These are phyloP conservation scores for Rhizophagus prolifer DNA, from an alignment of 192 early-diverging fungal genomes.

Conservation along the genomic window DNA sequence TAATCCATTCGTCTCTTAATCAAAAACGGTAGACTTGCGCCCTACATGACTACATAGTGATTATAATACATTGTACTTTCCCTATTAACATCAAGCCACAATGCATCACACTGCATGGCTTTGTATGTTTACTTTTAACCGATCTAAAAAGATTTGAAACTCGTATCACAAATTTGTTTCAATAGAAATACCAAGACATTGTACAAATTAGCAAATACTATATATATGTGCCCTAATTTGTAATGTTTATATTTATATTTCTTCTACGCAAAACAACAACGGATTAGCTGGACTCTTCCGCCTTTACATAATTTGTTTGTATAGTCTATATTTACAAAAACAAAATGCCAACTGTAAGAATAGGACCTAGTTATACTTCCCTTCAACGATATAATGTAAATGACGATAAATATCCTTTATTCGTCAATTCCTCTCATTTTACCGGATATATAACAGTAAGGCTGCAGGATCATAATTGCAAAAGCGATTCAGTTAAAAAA, in stretches of 20 bases:
- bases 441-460: constrained; percentile 39
- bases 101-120: no score
- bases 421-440: constrained; percentile 37
- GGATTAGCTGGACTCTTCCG: constrained; percentile 16
- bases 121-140: no score
- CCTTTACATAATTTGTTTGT: neutral
- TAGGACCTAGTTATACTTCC: constrained; percentile 23
- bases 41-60: no score
- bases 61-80: no score
- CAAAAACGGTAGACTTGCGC: no score
- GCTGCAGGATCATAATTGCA: constrained; percentile 27
- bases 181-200: no score
- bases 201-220: neutral
- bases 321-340: neutral
- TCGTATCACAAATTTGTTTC: no score
- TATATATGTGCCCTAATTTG: neutral
- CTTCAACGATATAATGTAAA: constrained; percentile 35
- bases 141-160: no score
- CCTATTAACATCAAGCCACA: no score
- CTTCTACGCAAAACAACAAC: neutral
- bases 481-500: neutral
- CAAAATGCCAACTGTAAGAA: constrained; percentile 30
- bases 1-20: no score
- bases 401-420: constrained; percentile 31
- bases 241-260: neutral